These are phyloP conservation scores for Sorghum bicolor DNA, from an alignment of 176 grass and related monocot species.

Conservation along the genomic window Sorghum_bicolor_NCBIv3 NC_012872.2:71199001-71199500, in stretches of 20 bases:
- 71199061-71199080: not conserved
- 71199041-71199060: not conserved
- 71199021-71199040: not conserved
- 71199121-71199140: not conserved
- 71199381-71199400: conserved; percentile 16
- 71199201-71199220: conserved; percentile 1
- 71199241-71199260: not conserved
- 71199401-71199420: conserved; percentile 7
- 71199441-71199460: conserved; percentile 21
- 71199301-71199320: not conserved
- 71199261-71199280: conserved; percentile 7
- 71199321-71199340: not conserved
- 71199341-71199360: not conserved
- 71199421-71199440: conserved; percentile 19
- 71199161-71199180: not conserved
- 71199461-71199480: not conserved
- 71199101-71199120: not conserved
- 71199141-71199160: not conserved
- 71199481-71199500: not conserved
- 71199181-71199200: not conserved
- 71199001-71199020: not conserved
- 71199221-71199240: conserved; percentile 3
- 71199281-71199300: not conserved
- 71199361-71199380: not conserved
- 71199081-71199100: not conserved